A percentile compares a stretch with the other conserved stretches of the same genome.
phyloP scores from a whole-genome alignment of 805 yeast genomes.

The Candida parachauliodes region DNA sequence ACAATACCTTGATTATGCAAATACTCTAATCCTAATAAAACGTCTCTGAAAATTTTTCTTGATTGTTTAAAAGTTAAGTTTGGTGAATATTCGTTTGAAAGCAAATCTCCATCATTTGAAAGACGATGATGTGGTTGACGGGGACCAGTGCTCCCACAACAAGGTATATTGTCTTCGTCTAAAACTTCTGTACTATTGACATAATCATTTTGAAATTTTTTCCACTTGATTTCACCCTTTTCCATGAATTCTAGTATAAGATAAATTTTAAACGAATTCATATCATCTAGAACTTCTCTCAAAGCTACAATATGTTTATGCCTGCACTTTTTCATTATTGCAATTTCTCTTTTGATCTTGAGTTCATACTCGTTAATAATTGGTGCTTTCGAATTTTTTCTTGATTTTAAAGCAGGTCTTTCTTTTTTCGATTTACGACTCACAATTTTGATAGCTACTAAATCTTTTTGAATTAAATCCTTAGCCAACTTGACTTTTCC shows the following conservation, averaged over 20 bases:
- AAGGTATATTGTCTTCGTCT: constrained; percentile 40
- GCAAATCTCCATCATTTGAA: constrained; percentile 16
- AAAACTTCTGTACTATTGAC: not conserved
- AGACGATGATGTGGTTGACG: constrained; percentile 9
- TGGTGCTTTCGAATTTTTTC: constrained; percentile 16
- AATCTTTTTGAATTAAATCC: constrained; percentile 57
- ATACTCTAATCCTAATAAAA: constrained; percentile 83
- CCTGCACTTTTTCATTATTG: constrained; percentile 46
- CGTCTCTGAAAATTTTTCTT: constrained; percentile 74
- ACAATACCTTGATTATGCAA: constrained; percentile 86
- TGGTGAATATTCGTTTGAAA: constrained; percentile 43
- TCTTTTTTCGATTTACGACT: constrained; percentile 55
- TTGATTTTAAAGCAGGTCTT: constrained; percentile 27
- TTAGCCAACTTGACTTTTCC: constrained; percentile 95
- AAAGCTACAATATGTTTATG: constrained; percentile 40
- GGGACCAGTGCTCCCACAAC: constrained; percentile 19
- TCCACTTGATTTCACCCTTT: constrained; percentile 89
- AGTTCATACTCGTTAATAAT: constrained; percentile 29
- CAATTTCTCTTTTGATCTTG: constrained; percentile 40
- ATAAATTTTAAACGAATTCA: constrained; percentile 77
- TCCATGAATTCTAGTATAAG: constrained; percentile 86
- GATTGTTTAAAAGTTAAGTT: constrained; percentile 63
- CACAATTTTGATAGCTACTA: constrained; percentile 92
- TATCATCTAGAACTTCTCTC: constrained; percentile 77
- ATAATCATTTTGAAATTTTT: constrained; percentile 17